These are phyloP conservation scores for Monosporozyma yasuniensis DNA, from an alignment of 805 yeast genomes.

Conservation along the genomic window DNA sequence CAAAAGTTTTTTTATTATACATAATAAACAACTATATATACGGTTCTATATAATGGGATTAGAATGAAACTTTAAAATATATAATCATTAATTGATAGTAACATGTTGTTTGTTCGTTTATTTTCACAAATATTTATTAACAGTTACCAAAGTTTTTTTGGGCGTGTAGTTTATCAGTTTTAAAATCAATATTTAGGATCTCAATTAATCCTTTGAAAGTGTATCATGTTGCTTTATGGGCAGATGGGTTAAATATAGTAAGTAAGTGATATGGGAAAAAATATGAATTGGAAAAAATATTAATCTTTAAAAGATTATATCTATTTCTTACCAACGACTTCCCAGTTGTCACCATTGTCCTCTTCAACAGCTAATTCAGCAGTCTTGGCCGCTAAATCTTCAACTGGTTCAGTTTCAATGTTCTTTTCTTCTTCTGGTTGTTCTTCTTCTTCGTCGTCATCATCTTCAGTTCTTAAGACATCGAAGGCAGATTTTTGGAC, in stretches of 20 bases:
- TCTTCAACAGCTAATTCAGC: constrained; percentile 33
- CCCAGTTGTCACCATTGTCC: constrained; percentile 38
- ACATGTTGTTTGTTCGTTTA: not conserved
- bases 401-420: constrained; percentile 9
- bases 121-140: not conserved
- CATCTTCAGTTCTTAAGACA: constrained; percentile 45
- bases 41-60: constrained; percentile 1
- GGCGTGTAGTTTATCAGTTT: not conserved
- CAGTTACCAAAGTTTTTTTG: not conserved
- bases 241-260: not conserved
- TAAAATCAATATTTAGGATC: not conserved
- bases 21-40: not conserved
- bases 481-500: constrained; percentile 40
- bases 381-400: constrained; percentile 32
- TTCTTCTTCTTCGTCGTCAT: constrained; percentile 38
- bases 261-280: not conserved
- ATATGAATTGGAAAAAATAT: not conserved
- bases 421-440: constrained; percentile 12
- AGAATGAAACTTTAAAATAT: not conserved
- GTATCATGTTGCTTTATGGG: not conserved
- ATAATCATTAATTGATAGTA: constrained; percentile 1
- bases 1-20: constrained; percentile 5
- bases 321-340: constrained; percentile 37
- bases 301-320: not conserved
- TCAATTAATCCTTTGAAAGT: not conserved